Evolutionary conservation across 139 green algal genomes (phyloP).

Genomic region (Tetraselmis chui): DNA sequence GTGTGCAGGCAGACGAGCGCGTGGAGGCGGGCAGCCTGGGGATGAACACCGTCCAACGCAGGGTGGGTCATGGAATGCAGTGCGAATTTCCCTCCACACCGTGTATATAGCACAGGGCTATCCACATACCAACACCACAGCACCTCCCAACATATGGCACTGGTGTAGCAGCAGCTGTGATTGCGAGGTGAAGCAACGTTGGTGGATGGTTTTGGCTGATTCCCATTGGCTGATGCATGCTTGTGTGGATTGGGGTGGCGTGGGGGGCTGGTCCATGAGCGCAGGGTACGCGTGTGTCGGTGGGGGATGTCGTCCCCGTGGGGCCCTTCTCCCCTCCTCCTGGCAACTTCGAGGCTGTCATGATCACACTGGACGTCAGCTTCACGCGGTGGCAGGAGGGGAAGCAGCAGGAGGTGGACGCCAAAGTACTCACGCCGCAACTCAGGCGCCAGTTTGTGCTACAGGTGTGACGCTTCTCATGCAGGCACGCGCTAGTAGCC

Average conservation of each 20-base stretch:
- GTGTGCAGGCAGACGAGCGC: conserved; percentile 30
- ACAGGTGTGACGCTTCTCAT: conserved; percentile 42
- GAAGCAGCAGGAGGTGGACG: conserved; percentile 49
- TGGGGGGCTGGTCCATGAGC: no score
- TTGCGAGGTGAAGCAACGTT: conserved; percentile 2
- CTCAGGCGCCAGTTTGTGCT: conserved; percentile 44
- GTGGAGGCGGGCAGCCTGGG: conserved; percentile 56
- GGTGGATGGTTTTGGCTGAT: neutral
- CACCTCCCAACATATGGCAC: no score
- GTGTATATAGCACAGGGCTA: conserved; percentile 11
- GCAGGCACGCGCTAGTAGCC: no score
- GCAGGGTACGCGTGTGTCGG: conserved; percentile 57
- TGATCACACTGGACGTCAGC: conserved; percentile 65
- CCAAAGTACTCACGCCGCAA: conserved; percentile 46
- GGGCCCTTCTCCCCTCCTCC: conserved; percentile 30
- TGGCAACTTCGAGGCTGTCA: conserved; percentile 35
- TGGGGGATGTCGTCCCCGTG: conserved; percentile 45
- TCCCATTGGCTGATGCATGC: neutral
- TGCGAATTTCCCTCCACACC: neutral
- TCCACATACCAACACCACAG: no score
- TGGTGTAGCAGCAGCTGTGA: no score
- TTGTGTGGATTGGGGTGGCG: no score
- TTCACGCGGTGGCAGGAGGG: conserved; percentile 50
- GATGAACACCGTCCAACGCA: conserved; percentile 79
- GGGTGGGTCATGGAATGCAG: conserved; percentile 34